phyloP scores from a whole-genome alignment of 176 grass and related monocot species.

The Paspalum notatum region DNA sequence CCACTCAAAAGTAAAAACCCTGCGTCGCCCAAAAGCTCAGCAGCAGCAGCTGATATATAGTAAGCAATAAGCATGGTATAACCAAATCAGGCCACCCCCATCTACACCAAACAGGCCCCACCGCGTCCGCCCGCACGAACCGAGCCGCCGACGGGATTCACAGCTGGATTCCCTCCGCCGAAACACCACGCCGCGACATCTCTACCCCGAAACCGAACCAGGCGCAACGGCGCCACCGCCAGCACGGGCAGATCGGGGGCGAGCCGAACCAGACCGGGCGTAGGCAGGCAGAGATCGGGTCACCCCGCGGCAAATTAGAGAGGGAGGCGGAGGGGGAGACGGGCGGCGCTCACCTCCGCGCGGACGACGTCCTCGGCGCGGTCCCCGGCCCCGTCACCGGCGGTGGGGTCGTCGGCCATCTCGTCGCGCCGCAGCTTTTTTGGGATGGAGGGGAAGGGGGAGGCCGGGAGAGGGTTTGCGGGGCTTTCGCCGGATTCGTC shows the following conservation, averaged over 20 bases:
- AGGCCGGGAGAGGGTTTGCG: no score
- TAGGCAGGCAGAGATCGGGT: not conserved
- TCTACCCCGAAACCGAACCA: no score
- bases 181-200: not conserved
- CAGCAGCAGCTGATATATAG: not conserved
- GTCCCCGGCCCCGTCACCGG: conserved; percentile 25
- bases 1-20: not conserved
- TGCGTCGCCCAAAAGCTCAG: not conserved
- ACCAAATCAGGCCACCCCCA: not conserved
- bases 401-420: conserved; percentile 53
- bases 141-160: not conserved
- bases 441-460: no score
- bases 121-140: not conserved
- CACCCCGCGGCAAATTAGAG: no score
- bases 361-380: conserved; percentile 35
- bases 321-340: no score
- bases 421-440: conserved; percentile 30
- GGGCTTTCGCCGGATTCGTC: no score
- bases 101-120: not conserved
- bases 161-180: not conserved
- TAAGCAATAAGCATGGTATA: no score
- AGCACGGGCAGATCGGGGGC: conserved; percentile 25
- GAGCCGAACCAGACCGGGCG: conserved; percentile 19
- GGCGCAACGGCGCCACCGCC: not conserved
- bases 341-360: conserved; percentile 16